These are phyloP conservation scores for Ophiostoma sp. DNA, from an alignment of 2,329 filamentous ascomycete genomes.

Conservation along the genomic window DNA sequence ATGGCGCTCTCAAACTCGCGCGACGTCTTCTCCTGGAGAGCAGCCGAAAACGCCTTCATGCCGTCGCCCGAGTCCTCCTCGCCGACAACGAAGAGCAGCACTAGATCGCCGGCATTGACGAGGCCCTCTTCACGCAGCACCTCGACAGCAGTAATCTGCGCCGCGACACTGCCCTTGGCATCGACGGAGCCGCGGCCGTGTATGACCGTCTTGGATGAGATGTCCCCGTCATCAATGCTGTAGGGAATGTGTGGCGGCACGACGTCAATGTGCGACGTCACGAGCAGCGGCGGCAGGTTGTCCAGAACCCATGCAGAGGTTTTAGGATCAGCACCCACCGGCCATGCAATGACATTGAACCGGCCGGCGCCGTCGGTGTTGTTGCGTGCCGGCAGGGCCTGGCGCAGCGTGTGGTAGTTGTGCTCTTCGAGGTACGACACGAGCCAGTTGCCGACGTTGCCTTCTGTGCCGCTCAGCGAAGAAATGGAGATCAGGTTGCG, in stretches of 20 bases:
- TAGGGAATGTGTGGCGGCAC: slow-evolving; percentile 71
- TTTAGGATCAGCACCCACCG: slow-evolving; percentile 19
- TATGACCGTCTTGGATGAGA: slow-evolving; percentile 45
- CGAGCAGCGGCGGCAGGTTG: slow-evolving; percentile 49
- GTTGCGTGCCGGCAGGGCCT: slow-evolving; percentile 36
- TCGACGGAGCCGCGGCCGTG: slow-evolving; percentile 70
- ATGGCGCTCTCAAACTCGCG: slow-evolving; percentile 59
- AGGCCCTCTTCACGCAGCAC: slow-evolving; percentile 43
- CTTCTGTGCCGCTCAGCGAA: slow-evolving; percentile 66
- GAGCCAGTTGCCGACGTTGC: slow-evolving; percentile 62
- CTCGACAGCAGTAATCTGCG: slow-evolving; percentile 64
- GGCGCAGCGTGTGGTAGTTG: slow-evolving; percentile 41
- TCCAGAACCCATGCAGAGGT: background rate
- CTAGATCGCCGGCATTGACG: slow-evolving; percentile 42
- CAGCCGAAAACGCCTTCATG: slow-evolving; percentile 56
- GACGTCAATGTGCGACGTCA: slow-evolving; percentile 77
- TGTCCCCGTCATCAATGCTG: slow-evolving; percentile 44
- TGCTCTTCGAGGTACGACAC: slow-evolving; percentile 54
- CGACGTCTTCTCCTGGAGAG: background rate
- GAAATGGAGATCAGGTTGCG: slow-evolving; percentile 66
- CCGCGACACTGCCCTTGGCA: slow-evolving; percentile 63
- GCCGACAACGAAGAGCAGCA: slow-evolving; percentile 67
- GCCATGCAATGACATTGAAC: slow-evolving; percentile 74
- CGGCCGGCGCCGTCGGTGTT: slow-evolving; percentile 37
- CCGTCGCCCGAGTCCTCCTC: slow-evolving; percentile 79